Evolutionary conservation across 257 asterid species (phyloP).

Genomic region (Capsicum pubescens): DNA sequence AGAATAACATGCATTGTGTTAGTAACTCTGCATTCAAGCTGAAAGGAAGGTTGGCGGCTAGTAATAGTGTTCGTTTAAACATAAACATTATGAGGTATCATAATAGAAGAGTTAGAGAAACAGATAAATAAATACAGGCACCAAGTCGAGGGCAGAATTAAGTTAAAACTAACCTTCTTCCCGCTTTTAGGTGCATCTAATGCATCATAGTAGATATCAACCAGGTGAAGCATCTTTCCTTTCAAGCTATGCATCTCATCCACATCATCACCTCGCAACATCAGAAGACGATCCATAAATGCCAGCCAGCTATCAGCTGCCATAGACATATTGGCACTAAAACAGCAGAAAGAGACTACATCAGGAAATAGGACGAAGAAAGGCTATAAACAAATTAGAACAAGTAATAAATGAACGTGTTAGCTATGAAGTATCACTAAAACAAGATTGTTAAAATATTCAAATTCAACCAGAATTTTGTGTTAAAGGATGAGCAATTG

Average conservation of each 20-base stretch:
- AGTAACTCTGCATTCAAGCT: neutral
- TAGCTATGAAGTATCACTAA: neutral
- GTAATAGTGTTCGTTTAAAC: neutral
- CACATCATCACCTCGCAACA: constrained; percentile 48
- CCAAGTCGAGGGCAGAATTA: neutral
- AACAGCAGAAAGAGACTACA: constrained; percentile 29
- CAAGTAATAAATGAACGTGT: neutral
- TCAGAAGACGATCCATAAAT: constrained; percentile 73
- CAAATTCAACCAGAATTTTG: neutral
- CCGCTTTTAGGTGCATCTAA: constrained; percentile 92
- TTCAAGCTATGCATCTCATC: constrained; percentile 49
- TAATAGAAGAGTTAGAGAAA: constrained; percentile 2
- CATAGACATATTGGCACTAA: constrained; percentile 61
- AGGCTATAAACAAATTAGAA: constrained; percentile 3
- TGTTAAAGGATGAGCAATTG: neutral
- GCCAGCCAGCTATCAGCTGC: constrained; percentile 83
- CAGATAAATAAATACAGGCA: neutral
- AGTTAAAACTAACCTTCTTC: constrained; percentile 54
- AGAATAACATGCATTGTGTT: neutral
- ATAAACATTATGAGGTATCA: constrained; percentile 5
- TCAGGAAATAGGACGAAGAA: neutral
- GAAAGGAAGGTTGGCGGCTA: constrained; percentile 6
- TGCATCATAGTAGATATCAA: constrained; percentile 80
- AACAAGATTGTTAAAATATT: neutral
- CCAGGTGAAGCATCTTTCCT: constrained; percentile 54